Base-by-base conservation (phyloP, 1,284 basidiomycete species). In the Apiotrichum sp. region DNA sequence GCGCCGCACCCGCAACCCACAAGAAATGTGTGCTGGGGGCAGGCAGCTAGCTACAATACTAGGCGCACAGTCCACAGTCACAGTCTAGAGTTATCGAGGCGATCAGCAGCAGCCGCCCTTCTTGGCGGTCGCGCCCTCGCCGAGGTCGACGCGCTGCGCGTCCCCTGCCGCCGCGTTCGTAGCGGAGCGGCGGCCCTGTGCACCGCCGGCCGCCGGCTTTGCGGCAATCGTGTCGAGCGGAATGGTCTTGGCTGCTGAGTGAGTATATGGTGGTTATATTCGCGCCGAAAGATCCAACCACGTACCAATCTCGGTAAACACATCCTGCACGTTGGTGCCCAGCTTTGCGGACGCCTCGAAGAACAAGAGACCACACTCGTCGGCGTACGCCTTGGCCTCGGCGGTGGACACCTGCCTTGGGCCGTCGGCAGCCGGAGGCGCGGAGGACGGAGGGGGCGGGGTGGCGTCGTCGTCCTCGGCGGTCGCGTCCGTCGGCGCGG, bases 331-430 rank as follows among this genome's bases (percentile, higher is more conserved):
- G 47, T 93, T 93, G 67, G 95, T 88, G 41, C 96, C 96, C 8
- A 92, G 96, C 86, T 98, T 98, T 50, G 96, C 96, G 14, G 93
- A 98, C 14, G 96, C 98, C 81, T 99, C 96, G 71, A 99, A 83
- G 88, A 98, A 98, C 34, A 90, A 88, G 63, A 99, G 92, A 66
- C 83, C 83, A 58, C 98, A 81, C 75, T 97, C 92, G 74, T 97
- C 91, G 52, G 96, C 92, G 67, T 98, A 93, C 81, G 91, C 90
- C 74, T 93, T 87, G 1, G 95, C 96, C 78, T 98, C 96, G 66
- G 96, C 93, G 60, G 85, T 82, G 13, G 89, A 85, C 36, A 97
- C 92, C 74, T 96, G 89, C 65, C 93, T 81, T 66, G 89, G 76
- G 60, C 82, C 85, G 69, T 89, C 88, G 36, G 82, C 76, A 10